Evolutionary conservation across 176 grass and related monocot species (phyloP).

Genomic region (Triticum timopheevii): DNA sequence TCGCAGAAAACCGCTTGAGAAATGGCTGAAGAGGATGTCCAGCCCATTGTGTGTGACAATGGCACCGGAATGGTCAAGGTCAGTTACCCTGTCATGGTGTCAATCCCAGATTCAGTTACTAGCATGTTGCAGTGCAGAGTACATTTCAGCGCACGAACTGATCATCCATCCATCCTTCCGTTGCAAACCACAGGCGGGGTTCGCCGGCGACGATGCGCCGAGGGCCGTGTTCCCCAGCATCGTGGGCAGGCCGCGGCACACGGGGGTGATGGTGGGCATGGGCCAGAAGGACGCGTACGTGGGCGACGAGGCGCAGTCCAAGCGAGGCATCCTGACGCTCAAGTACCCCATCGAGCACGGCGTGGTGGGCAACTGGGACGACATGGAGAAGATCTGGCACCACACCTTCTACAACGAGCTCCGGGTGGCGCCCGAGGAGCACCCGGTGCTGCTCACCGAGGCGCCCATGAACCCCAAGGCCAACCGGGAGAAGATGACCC

Average conservation of each 20-base stretch:
- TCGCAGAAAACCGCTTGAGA: conserved; percentile 10
- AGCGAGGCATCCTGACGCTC: conserved; percentile 81
- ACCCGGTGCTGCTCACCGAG: conserved; percentile 70
- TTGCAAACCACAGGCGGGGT: conserved; percentile 60
- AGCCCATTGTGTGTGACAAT: conserved; percentile 87
- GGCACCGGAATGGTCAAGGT: conserved; percentile 97
- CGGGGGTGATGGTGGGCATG: conserved; percentile 93
- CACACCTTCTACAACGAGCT: conserved; percentile 93
- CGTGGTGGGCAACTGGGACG: conserved; percentile 85
- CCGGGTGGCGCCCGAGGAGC: conserved; percentile 83
- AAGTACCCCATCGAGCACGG: conserved; percentile 92
- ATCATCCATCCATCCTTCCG: not conserved
- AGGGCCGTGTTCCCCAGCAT: conserved; percentile 91
- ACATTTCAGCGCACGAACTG: not conserved
- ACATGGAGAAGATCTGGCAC: conserved; percentile 97
- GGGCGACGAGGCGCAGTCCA: conserved; percentile 86
- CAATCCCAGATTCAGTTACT: not conserved
- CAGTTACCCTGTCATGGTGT: not conserved
- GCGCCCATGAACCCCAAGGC: conserved; percentile 88
- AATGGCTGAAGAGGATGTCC: conserved; percentile 89
- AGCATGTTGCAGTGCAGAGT: not conserved
- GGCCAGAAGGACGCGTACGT: conserved; percentile 93
- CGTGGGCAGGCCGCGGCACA: conserved; percentile 84
- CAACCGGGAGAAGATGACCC: conserved; percentile 93
- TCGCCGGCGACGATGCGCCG: conserved; percentile 88